phyloP scores from a whole-genome alignment of 352 stramenopile species.

The Peronosclerospora sorghi region DNA sequence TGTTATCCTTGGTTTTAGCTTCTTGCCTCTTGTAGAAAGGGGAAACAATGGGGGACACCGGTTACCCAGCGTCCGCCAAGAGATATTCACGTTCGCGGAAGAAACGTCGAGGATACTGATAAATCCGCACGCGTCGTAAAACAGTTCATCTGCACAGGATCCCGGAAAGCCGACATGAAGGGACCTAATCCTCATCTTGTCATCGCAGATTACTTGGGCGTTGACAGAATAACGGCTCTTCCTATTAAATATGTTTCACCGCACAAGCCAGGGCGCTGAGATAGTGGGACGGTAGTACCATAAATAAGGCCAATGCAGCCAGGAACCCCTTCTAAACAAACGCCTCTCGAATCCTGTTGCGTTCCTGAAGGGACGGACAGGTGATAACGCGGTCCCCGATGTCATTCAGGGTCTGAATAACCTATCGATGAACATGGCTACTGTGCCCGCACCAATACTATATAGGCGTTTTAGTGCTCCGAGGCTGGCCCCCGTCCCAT shows the following conservation, averaged over 20 bases:
- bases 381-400: neutral
- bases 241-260: neutral
- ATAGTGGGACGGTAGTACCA: neutral
- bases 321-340: neutral
- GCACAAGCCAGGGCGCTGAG: neutral
- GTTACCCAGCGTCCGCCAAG: neutral
- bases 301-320: neutral
- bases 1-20: too few relatives aligned
- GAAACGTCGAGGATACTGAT: neutral
- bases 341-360: too few relatives aligned
- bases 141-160: neutral
- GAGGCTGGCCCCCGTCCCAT: too few relatives aligned
- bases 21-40: neutral
- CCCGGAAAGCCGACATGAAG: neutral
- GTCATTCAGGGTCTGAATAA: neutral
- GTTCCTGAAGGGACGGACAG: too few relatives aligned
- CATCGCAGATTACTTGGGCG: too few relatives aligned
- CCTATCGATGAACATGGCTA: too few relatives aligned
- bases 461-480: too few relatives aligned
- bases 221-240: too few relatives aligned
- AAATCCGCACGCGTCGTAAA: neutral
- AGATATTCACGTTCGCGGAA: neutral
- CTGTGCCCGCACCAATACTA: too few relatives aligned
- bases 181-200: neutral
- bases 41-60: neutral